These are phyloP conservation scores for Mycena albidolilacea DNA, from an alignment of 768 basidiomycete genomes.

Conservation along the genomic window DNA sequence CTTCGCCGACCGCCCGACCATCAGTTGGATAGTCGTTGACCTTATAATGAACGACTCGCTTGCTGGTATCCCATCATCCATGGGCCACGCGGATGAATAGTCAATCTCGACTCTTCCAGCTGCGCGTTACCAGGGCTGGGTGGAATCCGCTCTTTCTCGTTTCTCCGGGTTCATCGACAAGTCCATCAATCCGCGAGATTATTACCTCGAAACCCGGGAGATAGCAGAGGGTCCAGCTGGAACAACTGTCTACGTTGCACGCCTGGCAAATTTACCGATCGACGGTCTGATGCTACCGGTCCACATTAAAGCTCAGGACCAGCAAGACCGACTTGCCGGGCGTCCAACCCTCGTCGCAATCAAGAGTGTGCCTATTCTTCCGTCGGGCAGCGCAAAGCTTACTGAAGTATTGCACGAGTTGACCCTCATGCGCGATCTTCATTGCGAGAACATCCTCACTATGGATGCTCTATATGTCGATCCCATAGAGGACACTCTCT, in stretches of 20 bases:
- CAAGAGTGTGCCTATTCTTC: slow-evolving; percentile 61
- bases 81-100: too few relatives aligned
- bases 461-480: slow-evolving; percentile 64
- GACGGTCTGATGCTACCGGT: slow-evolving; percentile 2
- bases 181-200: slow-evolving; percentile 53
- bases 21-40: not conserved
- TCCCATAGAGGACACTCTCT: slow-evolving; percentile 56
- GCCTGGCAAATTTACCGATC: not conserved
- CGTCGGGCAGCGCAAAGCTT: slow-evolving; percentile 56
- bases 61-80: not conserved
- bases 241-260: slow-evolving; percentile 49
- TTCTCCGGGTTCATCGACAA: slow-evolving; percentile 57
- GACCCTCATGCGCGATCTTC: slow-evolving; percentile 54
- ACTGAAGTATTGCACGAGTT: slow-evolving; percentile 62
- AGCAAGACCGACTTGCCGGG: not conserved
- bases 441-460: slow-evolving; percentile 59
- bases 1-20: slow-evolving; percentile 25
- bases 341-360: slow-evolving; percentile 61
- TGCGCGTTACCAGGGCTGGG: slow-evolving; percentile 25
- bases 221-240: slow-evolving; percentile 71
- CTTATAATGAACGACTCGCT: not conserved
- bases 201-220: slow-evolving; percentile 63
- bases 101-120: slow-evolving; percentile 56
- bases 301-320: slow-evolving; percentile 14
- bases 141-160: slow-evolving; percentile 52